Conservation (phyloP, 805 yeast genomes). For the Kuraishia ogatae region DNA sequence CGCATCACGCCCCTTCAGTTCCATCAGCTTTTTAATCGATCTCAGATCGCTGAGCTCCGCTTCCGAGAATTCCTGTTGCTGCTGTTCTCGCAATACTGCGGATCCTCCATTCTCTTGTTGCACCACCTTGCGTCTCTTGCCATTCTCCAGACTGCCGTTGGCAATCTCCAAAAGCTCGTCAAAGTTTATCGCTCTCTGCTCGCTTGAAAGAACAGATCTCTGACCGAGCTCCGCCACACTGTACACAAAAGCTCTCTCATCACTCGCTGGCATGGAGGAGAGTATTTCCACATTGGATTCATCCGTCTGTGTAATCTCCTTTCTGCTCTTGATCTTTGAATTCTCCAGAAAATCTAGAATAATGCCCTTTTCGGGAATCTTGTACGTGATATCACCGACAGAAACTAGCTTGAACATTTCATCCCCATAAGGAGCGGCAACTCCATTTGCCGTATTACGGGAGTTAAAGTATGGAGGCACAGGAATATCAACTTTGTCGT, state of each 20-base stretch:
- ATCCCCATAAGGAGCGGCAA: constrained; percentile 15
- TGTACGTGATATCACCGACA: constrained; percentile 40
- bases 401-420: constrained; percentile 9
- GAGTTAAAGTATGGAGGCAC: constrained; percentile 27
- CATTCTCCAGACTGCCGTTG: constrained; percentile 13
- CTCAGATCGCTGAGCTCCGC: constrained; percentile 43
- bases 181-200: constrained; percentile 30
- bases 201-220: constrained; percentile 18
- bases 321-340: constrained; percentile 29
- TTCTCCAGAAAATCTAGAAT: constrained; percentile 59
- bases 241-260: constrained; percentile 22
- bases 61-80: constrained; percentile 7
- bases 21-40: constrained; percentile 52
- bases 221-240: constrained; percentile 23
- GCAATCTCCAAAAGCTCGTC: constrained; percentile 36
- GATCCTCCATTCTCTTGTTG: not conserved
- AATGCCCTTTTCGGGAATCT: constrained; percentile 61
- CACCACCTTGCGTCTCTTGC: constrained; percentile 6
- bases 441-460: constrained; percentile 23
- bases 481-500: constrained; percentile 18
- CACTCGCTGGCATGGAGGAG: constrained; percentile 14
- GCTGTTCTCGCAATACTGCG: not conserved
- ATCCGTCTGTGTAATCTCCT: constrained; percentile 24
- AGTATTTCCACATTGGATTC: constrained; percentile 23
- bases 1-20: constrained; percentile 60